Evolutionary conservation across 1,284 basidiomycete genomes (phyloP).

Genomic region (Leccinum subspadiceum): DNA sequence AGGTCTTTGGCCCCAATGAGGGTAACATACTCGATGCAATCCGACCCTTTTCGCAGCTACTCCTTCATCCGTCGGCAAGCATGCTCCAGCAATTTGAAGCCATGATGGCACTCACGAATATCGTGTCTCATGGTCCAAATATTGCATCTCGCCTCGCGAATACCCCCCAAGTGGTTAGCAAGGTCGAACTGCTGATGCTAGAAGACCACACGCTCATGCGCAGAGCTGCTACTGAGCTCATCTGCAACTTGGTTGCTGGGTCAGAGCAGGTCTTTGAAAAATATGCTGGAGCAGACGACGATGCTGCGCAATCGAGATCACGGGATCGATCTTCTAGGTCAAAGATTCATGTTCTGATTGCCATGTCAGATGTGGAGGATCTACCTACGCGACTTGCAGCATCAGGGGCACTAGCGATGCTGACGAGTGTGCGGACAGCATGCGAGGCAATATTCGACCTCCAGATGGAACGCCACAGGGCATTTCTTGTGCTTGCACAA

Average conservation of each 20-base stretch:
- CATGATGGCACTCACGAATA: slow-evolving; percentile 93
- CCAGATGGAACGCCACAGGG: slow-evolving; percentile 58
- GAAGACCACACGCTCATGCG: slow-evolving; percentile 83
- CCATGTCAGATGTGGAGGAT: slow-evolving; percentile 84
- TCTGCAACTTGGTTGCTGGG: slow-evolving; percentile 87
- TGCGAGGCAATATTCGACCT: slow-evolving; percentile 61
- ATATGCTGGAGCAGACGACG: slow-evolving; percentile 51
- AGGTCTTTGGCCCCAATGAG: slow-evolving; percentile 84
- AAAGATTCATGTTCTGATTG: slow-evolving; percentile 79
- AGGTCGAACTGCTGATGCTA: slow-evolving; percentile 78
- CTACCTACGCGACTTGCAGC: slow-evolving; percentile 79
- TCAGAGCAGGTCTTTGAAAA: slow-evolving; percentile 73
- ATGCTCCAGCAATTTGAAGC: slow-evolving; percentile 89
- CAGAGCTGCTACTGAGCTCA: slow-evolving; percentile 86
- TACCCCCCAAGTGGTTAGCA: slow-evolving; percentile 60
- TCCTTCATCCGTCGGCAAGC: slow-evolving; percentile 65
- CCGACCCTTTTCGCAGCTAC: slow-evolving; percentile 69
- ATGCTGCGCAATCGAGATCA: slow-evolving; percentile 47
- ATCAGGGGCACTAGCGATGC: slow-evolving; percentile 79
- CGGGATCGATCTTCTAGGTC: slow-evolving; percentile 42
- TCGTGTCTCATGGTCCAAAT: slow-evolving; percentile 75
- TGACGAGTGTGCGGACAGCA: slow-evolving; percentile 63
- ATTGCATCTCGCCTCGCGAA: slow-evolving; percentile 64
- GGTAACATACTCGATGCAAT: slow-evolving; percentile 80
- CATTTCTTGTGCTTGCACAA: slow-evolving; percentile 59